Evolutionary conservation across 108 stramenopile genomes (phyloP), one percentile per base, ranked within the genome.

Genomic region (Nannochloropsis salina): DNA sequence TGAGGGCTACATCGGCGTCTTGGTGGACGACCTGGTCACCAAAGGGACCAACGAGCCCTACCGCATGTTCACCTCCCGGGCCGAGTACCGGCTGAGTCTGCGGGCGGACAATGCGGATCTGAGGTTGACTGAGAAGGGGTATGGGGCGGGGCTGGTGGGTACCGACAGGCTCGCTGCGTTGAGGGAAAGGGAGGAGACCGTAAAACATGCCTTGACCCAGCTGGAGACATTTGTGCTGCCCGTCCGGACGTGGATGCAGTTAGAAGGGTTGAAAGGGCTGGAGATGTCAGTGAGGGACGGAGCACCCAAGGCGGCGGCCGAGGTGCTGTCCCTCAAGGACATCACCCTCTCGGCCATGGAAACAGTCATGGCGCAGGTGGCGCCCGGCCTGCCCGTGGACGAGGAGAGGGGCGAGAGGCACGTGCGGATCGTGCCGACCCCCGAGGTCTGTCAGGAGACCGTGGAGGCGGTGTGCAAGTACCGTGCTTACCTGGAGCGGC

Each of bases 1-100:
- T 87, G 96, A 97, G 90, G 95, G 95, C 8, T 98, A 98, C 88
- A 97, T 98, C 84, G 98, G 98, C 12, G 97, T 98, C 21, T 90
- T 99, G 82, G 93, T 99, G 84, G 98, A 99, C 91, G 98, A 99
- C 91, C 93, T 99, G 83, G 96, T 97, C 5, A 97, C 97, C 6
- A 90, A 93, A 51, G 98, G 98, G 74, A 95, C 96, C 18, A 89
- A 89, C 9, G 98, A 99, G 85, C 98, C 98, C 1, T 98, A 99
- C 87, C 93, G 98, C 82, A 99, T 99, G 97, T 99, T 98, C 89
- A 99, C 98, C 3, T 94, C 94, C 9, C 92, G 98, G 80, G 96
- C 96, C 40, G 98, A 99, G 89, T 98, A 97, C 87, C 92, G 98
- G 41, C 84, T 91, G 42, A 86, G 80, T 5, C 86, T 98, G 42